phyloP scores from a whole-genome alignment of 2,329 filamentous ascomycete species.

The Paecilomyces sp. region DNA sequence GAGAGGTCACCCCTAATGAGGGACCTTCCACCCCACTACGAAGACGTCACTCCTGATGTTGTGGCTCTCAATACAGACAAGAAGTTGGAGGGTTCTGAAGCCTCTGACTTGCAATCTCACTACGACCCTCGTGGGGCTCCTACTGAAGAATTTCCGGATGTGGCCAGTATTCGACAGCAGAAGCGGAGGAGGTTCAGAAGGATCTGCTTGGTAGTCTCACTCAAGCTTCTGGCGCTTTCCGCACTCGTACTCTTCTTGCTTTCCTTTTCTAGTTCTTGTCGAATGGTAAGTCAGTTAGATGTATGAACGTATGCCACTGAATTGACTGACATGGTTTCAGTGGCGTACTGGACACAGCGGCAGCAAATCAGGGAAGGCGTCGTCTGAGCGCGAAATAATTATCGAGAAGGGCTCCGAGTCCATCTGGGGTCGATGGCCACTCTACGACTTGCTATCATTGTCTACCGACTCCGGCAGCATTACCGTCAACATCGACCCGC shows the following conservation, averaged over 20 bases:
- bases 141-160: background rate
- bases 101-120: background rate
- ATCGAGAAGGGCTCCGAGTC: constrained; percentile 10
- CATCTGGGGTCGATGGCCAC: constrained; percentile 21
- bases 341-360: background rate
- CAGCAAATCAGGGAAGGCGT: background rate
- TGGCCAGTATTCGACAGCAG: background rate
- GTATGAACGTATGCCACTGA: too few species aligned
- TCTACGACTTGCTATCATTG: constrained; percentile 24
- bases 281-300: background rate
- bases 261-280: background rate
- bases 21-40: background rate
- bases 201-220: background rate
- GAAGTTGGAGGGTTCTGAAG: background rate
- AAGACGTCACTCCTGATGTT: background rate
- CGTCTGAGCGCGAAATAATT: constrained; percentile 10
- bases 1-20: background rate
- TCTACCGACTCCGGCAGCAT: constrained; percentile 23
- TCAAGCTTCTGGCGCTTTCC: background rate
- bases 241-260: background rate
- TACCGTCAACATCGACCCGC: constrained; percentile 20
- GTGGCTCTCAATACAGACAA: background rate
- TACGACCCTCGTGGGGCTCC: background rate
- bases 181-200: background rate
- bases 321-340: background rate